Evolutionary conservation across 805 yeast genomes (phyloP).

Genomic region (Hanseniaspora valbyensis): DNA sequence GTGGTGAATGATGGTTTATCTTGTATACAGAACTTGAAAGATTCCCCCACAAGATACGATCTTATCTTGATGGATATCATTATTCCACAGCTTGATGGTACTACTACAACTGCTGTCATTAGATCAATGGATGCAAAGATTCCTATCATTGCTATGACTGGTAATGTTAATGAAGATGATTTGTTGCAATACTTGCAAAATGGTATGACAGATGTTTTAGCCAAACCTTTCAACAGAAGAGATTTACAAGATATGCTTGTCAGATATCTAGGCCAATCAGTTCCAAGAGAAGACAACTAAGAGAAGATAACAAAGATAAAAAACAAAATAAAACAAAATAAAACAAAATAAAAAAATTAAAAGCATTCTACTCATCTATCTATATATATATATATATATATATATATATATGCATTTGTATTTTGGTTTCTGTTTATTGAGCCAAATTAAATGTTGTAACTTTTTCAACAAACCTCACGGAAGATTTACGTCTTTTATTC

Average conservation of each 20-base stretch:
- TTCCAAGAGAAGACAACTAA: constrained; percentile 25
- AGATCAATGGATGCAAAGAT: constrained; percentile 73
- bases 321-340: too few species aligned
- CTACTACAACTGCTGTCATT: constrained; percentile 81
- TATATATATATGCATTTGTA: background rate
- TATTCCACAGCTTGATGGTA: constrained; percentile 82
- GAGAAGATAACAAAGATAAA: too few species aligned
- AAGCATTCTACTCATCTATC: background rate
- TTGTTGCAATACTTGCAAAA: constrained; percentile 68
- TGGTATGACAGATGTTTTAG: constrained; percentile 86
- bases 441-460: constrained; percentile 42
- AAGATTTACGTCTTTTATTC: constrained; percentile 41
- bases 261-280: constrained; percentile 50
- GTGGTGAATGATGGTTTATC: constrained; percentile 86
- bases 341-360: too few species aligned
- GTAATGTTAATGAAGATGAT: constrained; percentile 74
- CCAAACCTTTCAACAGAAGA: constrained; percentile 86
- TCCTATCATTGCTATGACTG: constrained; percentile 91
- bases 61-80: constrained; percentile 78
- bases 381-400: background rate
- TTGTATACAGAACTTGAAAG: constrained; percentile 68
- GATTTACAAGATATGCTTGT: constrained; percentile 69
- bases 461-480: constrained; percentile 54
- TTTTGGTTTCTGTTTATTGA: constrained; percentile 13
- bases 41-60: constrained; percentile 49